Evolutionary conservation across 1,284 basidiomycete genomes (phyloP).

Genomic region (Coniophora puteana): DNA sequence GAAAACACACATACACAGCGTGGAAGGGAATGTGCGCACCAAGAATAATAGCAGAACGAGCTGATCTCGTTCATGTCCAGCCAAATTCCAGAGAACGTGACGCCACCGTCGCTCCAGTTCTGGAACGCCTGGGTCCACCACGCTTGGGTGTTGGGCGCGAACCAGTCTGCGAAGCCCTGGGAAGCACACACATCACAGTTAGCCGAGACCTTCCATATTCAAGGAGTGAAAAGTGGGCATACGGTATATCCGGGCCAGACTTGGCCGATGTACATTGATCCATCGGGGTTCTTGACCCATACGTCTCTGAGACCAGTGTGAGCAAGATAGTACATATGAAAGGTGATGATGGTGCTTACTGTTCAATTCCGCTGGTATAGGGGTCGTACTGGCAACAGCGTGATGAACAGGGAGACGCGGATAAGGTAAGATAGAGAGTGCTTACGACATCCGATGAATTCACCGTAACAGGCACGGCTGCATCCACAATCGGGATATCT

Average conservation of each 20-base stretch:
- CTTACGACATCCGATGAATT: conserved; percentile 41
- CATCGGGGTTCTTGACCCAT: conserved; percentile 67
- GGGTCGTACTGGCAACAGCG: conserved; percentile 38
- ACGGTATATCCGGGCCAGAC: conserved; percentile 59
- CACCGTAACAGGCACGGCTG: conserved; percentile 29
- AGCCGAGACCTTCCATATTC: too few species aligned
- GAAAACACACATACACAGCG: too few species aligned
- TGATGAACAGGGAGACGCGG: not conserved
- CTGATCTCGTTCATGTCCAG: conserved; percentile 73
- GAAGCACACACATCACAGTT: too few species aligned
- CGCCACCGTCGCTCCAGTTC: conserved; percentile 58
- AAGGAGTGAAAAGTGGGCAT: conserved; percentile 9
- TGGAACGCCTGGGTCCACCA: conserved; percentile 58
- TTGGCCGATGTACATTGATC: conserved; percentile 62
- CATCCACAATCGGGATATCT: conserved; percentile 45
- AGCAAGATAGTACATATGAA: not conserved
- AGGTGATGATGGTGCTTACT: conserved; percentile 23
- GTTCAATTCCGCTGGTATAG: conserved; percentile 38
- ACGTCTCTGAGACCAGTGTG: conserved; percentile 41
- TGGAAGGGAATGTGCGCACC: conserved; percentile 44
- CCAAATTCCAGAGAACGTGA: conserved; percentile 70
- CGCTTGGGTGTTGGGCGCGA: conserved; percentile 48
- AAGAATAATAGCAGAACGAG: conserved; percentile 62
- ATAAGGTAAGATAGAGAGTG: not conserved
- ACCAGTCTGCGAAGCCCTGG: conserved; percentile 69